Percentiles rank a stretch among this genome's conserved stretches.
Evolutionary conservation across 441 rosid genomes (phyloP).

Genomic region (Arabidopsis lyrata): DNA sequence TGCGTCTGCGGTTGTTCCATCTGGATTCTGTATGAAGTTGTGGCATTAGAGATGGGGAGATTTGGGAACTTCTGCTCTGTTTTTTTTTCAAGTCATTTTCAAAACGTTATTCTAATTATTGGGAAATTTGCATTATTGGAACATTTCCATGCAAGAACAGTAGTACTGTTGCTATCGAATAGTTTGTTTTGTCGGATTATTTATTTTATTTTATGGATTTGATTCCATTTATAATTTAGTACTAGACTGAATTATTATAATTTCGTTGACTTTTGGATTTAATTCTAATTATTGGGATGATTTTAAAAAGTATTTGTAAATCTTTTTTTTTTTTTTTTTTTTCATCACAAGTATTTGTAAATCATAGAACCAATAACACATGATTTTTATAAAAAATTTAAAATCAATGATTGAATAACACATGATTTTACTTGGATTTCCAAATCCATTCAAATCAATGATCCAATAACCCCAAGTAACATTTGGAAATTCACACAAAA

Average conservation of each 20-base stretch:
- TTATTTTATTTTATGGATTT: conserved; percentile 21
- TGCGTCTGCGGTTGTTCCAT: conserved; percentile 66
- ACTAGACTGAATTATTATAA: not conserved
- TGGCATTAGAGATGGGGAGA: conserved; percentile 66
- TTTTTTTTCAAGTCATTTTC: conserved; percentile 9
- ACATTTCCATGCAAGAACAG: conserved; percentile 46
- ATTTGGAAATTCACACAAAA: too few relatives aligned
- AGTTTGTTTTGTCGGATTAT: conserved; percentile 24
- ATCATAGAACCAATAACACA: too few relatives aligned
- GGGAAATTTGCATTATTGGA: conserved; percentile 43
- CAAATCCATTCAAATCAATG: too few relatives aligned
- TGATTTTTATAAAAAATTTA: too few relatives aligned
- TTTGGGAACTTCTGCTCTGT: conserved; percentile 17
- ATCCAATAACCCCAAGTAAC: too few relatives aligned
- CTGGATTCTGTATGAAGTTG: conserved; percentile 97
- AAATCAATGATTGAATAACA: too few relatives aligned
- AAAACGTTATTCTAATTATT: conserved; percentile 34
- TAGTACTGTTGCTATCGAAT: conserved; percentile 2
- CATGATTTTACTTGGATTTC: too few relatives aligned
- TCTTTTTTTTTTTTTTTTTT: too few relatives aligned
- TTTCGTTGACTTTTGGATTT: not conserved
- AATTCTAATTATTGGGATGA: too few relatives aligned
- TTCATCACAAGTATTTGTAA: too few relatives aligned
- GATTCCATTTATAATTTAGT: conserved; percentile 14
- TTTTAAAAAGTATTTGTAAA: too few relatives aligned